Evolutionary conservation across 2,329 filamentous ascomycete species (phyloP).

Genomic region (Trichoderma oligosporum): DNA sequence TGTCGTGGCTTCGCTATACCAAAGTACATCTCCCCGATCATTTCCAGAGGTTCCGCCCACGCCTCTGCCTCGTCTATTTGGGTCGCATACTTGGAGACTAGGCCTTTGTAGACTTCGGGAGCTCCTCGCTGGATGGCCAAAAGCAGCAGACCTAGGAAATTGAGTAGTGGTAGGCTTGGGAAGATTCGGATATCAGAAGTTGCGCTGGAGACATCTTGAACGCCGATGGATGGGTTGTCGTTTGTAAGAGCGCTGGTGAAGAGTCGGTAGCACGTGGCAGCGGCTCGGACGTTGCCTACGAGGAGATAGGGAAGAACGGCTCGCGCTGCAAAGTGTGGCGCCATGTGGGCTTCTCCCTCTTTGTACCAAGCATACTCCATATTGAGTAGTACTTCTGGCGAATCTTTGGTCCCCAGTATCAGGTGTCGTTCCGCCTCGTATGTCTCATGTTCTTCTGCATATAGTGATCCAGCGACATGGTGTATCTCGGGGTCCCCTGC

Average conservation of each 20-base stretch:
- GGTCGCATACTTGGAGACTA: conserved; percentile 74
- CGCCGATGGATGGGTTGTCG: conserved; percentile 54
- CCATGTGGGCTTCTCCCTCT: conserved; percentile 81
- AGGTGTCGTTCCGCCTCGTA: conserved; percentile 94
- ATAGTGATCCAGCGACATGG: conserved; percentile 82
- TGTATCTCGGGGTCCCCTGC: conserved; percentile 92
- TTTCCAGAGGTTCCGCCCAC: conserved; percentile 80
- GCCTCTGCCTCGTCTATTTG: conserved; percentile 72
- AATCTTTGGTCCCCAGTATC: conserved; percentile 82
- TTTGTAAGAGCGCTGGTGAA: conserved; percentile 42
- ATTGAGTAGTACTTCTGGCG: conserved; percentile 70
- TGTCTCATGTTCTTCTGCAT: conserved; percentile 86
- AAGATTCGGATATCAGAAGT: conserved; percentile 76
- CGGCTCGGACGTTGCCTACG: conserved; percentile 83
- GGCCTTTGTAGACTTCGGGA: conserved; percentile 74
- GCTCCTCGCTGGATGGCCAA: conserved; percentile 76
- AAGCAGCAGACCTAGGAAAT: conserved; percentile 84
- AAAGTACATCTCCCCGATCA: conserved; percentile 96
- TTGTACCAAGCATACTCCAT: conserved; percentile 95
- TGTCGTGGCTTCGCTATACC: conserved; percentile 82
- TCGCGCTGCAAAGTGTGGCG: conserved; percentile 79
- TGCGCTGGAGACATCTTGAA: conserved; percentile 75
- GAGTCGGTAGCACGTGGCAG: conserved; percentile 74
- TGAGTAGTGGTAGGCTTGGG: conserved; percentile 86
- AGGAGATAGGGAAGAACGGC: conserved; percentile 88